Evolutionary conservation across 1,284 basidiomycete genomes (phyloP).

Genomic region (Pseudozyma sp.): DNA sequence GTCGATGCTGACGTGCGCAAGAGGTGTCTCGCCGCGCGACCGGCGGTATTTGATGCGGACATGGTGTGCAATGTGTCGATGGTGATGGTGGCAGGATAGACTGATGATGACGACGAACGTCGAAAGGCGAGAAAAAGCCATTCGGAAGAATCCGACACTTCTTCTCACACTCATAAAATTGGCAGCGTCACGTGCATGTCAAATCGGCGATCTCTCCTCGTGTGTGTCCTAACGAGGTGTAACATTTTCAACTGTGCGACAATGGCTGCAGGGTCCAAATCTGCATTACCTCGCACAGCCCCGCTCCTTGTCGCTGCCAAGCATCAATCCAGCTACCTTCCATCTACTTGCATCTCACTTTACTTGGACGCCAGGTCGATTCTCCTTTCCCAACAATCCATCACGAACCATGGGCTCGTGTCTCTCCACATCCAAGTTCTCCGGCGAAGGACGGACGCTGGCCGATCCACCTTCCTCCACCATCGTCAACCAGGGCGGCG

Average conservation of each 20-base stretch:
- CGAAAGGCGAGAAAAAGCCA: neutral
- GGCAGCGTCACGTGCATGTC: constrained; percentile 1
- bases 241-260: neutral
- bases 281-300: neutral
- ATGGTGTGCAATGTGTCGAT: constrained; percentile 1
- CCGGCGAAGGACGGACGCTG: constrained; percentile 32
- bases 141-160: neutral
- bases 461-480: constrained; percentile 3
- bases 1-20: constrained; percentile 12
- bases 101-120: constrained; percentile 10
- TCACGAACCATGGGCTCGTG: constrained; percentile 45
- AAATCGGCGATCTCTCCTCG: neutral
- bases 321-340: neutral
- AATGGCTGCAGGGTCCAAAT: no score
- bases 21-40: constrained; percentile 22
- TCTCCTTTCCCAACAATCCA: no score
- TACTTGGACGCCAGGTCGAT: no score
- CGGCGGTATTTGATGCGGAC: constrained; percentile 26
- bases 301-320: neutral
- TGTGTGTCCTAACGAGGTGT: neutral
- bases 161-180: neutral
- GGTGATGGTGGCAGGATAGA: neutral
- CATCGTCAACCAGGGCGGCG: neutral
- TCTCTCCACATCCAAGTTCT: constrained; percentile 23
- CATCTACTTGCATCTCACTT: no score